Evolutionary conservation across 2,329 filamentous ascomycete genomes (phyloP).

Genomic region (Incumbomyces delicatus): DNA sequence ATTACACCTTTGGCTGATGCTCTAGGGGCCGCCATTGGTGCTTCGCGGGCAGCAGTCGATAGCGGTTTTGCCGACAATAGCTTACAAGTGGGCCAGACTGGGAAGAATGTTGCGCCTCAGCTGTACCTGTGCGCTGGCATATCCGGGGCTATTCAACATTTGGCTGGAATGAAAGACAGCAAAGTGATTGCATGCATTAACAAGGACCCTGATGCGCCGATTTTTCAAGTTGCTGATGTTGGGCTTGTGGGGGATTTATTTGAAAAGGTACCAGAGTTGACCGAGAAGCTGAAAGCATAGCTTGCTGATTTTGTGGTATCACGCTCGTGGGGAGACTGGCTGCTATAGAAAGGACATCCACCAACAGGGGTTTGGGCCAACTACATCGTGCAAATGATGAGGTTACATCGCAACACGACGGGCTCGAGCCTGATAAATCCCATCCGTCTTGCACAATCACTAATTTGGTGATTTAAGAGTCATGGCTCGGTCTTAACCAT

Average conservation of each 20-base stretch:
- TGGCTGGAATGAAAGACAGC: conserved; percentile 99
- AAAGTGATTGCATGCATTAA: conserved; percentile 99
- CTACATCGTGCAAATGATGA: too few relatives aligned
- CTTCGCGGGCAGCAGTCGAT: conserved; percentile 89
- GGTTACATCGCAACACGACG: too few relatives aligned
- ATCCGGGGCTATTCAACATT: conserved; percentile 92
- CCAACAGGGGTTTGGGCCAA: too few relatives aligned
- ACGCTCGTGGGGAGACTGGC: not conserved
- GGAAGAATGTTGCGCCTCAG: conserved; percentile 95
- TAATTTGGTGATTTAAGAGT: too few relatives aligned
- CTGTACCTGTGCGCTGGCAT: conserved; percentile 93
- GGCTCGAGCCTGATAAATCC: too few relatives aligned
- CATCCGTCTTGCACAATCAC: too few relatives aligned
- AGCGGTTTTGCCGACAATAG: conserved; percentile 98
- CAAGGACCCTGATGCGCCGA: conserved; percentile 93
- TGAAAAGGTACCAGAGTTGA: conserved; percentile 89
- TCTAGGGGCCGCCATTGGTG: conserved; percentile 89
- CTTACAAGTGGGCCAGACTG: conserved; percentile 94
- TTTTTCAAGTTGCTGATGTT: conserved; percentile 96
- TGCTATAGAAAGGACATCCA: too few relatives aligned
- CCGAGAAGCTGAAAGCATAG: conserved; percentile 71
- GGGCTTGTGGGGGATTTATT: conserved; percentile 93
- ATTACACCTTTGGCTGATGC: conserved; percentile 89
- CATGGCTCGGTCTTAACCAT: too few relatives aligned
- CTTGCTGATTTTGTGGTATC: not conserved